Conservation (phyloP, 2,329 filamentous ascomycete genomes). For the Aspergillus neotritici region DNA sequence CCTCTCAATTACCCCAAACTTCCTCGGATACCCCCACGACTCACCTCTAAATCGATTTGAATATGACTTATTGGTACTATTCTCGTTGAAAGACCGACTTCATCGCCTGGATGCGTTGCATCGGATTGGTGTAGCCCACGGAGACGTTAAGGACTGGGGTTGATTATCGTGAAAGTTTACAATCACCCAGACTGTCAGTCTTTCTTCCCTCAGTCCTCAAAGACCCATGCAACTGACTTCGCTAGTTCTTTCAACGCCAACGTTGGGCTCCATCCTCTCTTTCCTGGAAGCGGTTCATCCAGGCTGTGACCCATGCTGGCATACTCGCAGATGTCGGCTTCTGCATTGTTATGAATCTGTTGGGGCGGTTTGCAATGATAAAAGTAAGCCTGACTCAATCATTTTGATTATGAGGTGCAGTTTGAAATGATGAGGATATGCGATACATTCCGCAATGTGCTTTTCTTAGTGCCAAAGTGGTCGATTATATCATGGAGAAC, state of each 20-base stretch:
- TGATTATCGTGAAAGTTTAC: conserved; percentile 8
- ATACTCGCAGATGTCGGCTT: conserved; percentile 8
- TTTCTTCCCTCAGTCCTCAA: not conserved
- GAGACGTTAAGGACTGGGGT: conserved; percentile 9
- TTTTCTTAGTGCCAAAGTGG: conserved; percentile 7
- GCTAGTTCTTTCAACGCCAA: conserved; percentile 9
- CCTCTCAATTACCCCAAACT: not conserved
- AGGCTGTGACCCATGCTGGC: conserved; percentile 3
- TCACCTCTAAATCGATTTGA: conserved; percentile 5
- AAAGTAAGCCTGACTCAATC: not conserved
- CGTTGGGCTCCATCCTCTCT: conserved; percentile 7
- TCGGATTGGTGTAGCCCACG: conserved; percentile 7
- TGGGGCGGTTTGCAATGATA: conserved; percentile 4
- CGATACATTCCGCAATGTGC: not conserved
- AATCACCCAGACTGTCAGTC: conserved; percentile 12
- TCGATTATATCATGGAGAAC: not conserved
- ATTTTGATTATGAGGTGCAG: conserved; percentile 1
- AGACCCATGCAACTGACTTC: conserved; percentile 2
- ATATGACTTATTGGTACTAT: conserved; percentile 7
- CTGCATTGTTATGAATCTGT: conserved; percentile 6
- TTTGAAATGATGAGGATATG: not conserved
- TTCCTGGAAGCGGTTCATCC: conserved; percentile 8
- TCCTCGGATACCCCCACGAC: not conserved
- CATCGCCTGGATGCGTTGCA: conserved; percentile 7
- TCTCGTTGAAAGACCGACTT: conserved; percentile 7